Evolutionary conservation across 805 yeast genomes (phyloP), one percentile per base, ranked within the genome.

Genomic region (Teunomyces tritomae): DNA sequence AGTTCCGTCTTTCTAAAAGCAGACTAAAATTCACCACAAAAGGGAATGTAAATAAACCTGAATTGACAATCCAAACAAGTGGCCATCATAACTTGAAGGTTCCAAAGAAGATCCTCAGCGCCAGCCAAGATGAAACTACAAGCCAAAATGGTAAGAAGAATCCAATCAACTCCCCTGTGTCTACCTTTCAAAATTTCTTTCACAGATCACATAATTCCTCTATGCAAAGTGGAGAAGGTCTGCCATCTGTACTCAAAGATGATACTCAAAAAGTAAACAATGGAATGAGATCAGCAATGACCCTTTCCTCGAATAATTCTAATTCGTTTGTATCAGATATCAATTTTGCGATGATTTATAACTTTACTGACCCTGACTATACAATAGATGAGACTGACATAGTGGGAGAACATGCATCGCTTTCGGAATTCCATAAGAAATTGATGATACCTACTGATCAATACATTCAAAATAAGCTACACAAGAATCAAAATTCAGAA

Each of bases 361-460:
- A 65, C 30, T 69, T 68, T 52, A 66, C 73, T 0, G 64, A 67
- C 40, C 66, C 70, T 0, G 64, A 58, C 30, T 65, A 57, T 49
- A 43, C 61, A 1, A 32, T 57, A 5, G 72, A 67, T 11, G 65
- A 59, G 10, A 20, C 39, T 5, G 71, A 63, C 2, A 50, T 49
- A 32, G 28, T 47, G 5, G 37, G 44, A 3, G 67, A 64, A 7
- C 64, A 61, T 45, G 43, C 55, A 0, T 47, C 59, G 3, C 48
- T 64, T n/a, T 39, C 46, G 24, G 69, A 64, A 29, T 54, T 65
- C 6, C 70, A 63, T 34, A 65, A 58, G 44, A 67, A 64, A 50
- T 41, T 67, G 27, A 51, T 67, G 54, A 45, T 61, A 8, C 73
- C 73, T 4, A 67, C 71, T 1, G 73, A 68, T 45, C 73, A 67